A percentile compares a stretch with the other conserved stretches of the same genome.
These are phyloP conservation scores for Pseudogymnoascus destructans DNA, from an alignment of 2,329 filamentous ascomycete genomes.

Conservation along the genomic window DNA sequence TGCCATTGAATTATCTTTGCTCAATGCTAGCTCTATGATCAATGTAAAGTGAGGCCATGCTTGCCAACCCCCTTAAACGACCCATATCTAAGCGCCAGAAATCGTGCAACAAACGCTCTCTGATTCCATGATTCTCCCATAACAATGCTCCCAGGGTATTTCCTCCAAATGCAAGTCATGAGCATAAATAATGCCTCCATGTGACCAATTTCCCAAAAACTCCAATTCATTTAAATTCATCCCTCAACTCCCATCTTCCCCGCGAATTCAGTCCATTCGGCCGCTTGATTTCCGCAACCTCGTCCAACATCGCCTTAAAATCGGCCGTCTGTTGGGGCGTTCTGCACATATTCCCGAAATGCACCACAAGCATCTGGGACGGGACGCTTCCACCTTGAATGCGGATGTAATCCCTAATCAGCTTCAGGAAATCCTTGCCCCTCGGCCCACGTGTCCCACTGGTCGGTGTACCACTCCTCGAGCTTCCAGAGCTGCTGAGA, in stretches of 20 bases:
- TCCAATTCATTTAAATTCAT: slow-evolving; percentile 22
- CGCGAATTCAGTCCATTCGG: slow-evolving; percentile 25
- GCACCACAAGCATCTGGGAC: slow-evolving; percentile 76
- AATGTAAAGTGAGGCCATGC: background rate
- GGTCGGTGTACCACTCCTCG: slow-evolving; percentile 32
- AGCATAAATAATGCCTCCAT: background rate
- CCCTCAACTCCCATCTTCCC: slow-evolving; percentile 25
- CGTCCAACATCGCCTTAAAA: slow-evolving; percentile 70
- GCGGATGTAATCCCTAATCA: slow-evolving; percentile 69
- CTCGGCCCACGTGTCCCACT: slow-evolving; percentile 30
- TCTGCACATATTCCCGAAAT: slow-evolving; percentile 72
- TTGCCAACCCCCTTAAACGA: background rate
- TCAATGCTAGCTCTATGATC: background rate
- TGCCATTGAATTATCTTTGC: background rate
- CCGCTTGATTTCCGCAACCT: slow-evolving; percentile 55
- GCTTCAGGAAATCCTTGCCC: slow-evolving; percentile 50
- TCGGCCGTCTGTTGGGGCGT: slow-evolving; percentile 56
- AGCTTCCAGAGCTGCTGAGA: slow-evolving; percentile 31
- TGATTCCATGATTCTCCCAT: background rate
- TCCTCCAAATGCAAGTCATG: slow-evolving; percentile 7
- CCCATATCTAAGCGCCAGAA: background rate
- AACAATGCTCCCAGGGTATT: slow-evolving; percentile 1
- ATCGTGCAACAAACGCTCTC: background rate
- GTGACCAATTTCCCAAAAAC: background rate
- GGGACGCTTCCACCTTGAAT: slow-evolving; percentile 66